Evolutionary conservation across 2,329 filamentous ascomycete species (phyloP), one percentile per base, ranked within the genome.

Genomic region (Falciphora oryzae): DNA sequence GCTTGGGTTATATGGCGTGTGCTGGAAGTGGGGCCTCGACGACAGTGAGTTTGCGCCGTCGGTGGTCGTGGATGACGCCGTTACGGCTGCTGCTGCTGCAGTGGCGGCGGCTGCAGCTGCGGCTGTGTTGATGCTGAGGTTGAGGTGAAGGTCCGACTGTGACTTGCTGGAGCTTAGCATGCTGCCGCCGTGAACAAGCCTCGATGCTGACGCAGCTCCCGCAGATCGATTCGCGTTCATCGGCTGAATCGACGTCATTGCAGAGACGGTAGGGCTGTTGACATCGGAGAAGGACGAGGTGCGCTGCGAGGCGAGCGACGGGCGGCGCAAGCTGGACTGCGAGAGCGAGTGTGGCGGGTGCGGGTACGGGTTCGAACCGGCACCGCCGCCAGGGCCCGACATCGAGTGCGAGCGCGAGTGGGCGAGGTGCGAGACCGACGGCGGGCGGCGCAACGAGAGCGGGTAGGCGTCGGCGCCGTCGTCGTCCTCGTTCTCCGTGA

Each of bases 401-500:
- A 67, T 65, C 25, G 68, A 66, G 61, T 67, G 64, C 32, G 66
- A 65, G 62, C 61, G 61, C 63, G 65, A 57, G 22, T n/a, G 53
- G 14, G 53, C 18, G 66, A 66, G 31, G 61, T 67, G 65, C 27
- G 61, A 57, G 67, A 68, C 63, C 65, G 69, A 61, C 18, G 53
- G 53, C 25, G 53, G 53, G 10, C 53, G 53, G 18, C 25, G 53
- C 53, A 57, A 13, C 25, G 22, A 2, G 7, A 62, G 67, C 62
- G n/a, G 58, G 56, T 64, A 65, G 27, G 67, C 63, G 53, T 59
- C 32, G 32, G 11, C 32, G 61, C 74, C 73, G 64, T 74, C 70
- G 67, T 80, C 76, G 71, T 81, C 78, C 63, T 83, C 79, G 72
- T 81, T 78, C 69, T 85, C 83, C 57, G 78, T 84, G 65, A 84